phyloP scores from a whole-genome alignment of 345 rosid species.

The Mallotus nudiflorus region DNA sequence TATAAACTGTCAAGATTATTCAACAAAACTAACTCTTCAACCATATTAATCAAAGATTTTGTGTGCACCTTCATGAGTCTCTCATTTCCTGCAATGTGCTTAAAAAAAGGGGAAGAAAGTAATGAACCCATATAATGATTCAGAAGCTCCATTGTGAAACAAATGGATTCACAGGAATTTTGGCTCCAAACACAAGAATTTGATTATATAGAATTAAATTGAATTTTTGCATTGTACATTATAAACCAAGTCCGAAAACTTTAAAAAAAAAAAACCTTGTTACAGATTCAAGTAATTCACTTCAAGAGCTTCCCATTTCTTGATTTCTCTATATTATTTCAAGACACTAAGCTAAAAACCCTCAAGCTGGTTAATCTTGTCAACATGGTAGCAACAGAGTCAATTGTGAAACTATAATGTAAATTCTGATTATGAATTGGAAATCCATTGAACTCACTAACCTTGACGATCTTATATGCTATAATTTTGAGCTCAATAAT shows the following conservation, averaged over 20 bases:
- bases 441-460: constrained; percentile 54
- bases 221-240: neutral
- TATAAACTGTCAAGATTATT: neutral
- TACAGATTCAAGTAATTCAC: constrained; percentile 42
- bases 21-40: constrained; percentile 49
- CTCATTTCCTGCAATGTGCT: constrained; percentile 53
- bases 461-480: constrained; percentile 67
- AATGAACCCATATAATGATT: no score
- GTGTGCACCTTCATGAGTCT: constrained; percentile 53
- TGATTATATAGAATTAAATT: neutral
- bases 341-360: constrained; percentile 72
- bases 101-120: neutral
- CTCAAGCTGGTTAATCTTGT: constrained; percentile 78
- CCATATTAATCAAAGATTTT: constrained; percentile 56
- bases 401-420: constrained; percentile 65
- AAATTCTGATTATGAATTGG: constrained; percentile 65
- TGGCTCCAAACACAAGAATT: no score
- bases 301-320: constrained; percentile 72
- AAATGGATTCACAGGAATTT: no score
- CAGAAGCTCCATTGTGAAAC: no score
- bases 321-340: constrained; percentile 58
- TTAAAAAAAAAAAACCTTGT: no score
- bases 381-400: constrained; percentile 78
- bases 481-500: constrained; percentile 77
- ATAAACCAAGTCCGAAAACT: no score